Evolutionary conservation across 164 flowering plant species (phyloP), one percentile per base, ranked within the genome.

Genomic region (Tetrastigma voinierianum): DNA sequence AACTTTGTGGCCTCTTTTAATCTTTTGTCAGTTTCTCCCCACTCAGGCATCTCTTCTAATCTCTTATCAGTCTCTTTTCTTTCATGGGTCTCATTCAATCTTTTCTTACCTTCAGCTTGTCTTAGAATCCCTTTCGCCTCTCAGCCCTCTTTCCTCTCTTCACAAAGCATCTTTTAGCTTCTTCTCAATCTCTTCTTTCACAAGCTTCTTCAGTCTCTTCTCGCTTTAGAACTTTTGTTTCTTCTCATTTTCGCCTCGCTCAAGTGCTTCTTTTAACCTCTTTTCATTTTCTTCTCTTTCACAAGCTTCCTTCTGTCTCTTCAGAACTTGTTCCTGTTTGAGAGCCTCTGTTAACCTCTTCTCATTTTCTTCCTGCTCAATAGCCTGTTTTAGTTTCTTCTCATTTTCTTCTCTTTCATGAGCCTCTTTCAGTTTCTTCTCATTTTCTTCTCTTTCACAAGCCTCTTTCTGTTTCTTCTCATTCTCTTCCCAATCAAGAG

Each of bases 331-430:
- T 66, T n/a, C 74, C 32, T 54, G 49, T 49, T 71, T 69, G 65
- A 10, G 51, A n/a, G n/a, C 67, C 64, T 69, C 78, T 44, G 65
- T 60, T 9, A 49, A 11, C 51, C 48, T 74, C 61, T 45, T 67
- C 61, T 72, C 81, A 61, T 59, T 71, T 59, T 77, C 76, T 56
- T 70, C 77, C 18, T 10, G 12, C 24, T 74, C 68, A 23, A 6
- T 48, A 59, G 59, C 69, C 46, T 74, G 76, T 67, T 68, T 64
- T 15, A 62, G 25, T 66, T 25, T 73, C 64, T 61, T 69, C 52
- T 75, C 79, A 32, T 32, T 62, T 19, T 82, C 83, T 59, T 57
- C 75, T 51, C 52, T 65, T n/a, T 79, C 70, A 17, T 8, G 19
- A 65, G 70, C 69, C 63, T 63, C 78, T 70, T 53, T 67, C 2